Evolutionary conservation across 768 basidiomycete species (phyloP).

Genomic region (Mycena amicta): DNA sequence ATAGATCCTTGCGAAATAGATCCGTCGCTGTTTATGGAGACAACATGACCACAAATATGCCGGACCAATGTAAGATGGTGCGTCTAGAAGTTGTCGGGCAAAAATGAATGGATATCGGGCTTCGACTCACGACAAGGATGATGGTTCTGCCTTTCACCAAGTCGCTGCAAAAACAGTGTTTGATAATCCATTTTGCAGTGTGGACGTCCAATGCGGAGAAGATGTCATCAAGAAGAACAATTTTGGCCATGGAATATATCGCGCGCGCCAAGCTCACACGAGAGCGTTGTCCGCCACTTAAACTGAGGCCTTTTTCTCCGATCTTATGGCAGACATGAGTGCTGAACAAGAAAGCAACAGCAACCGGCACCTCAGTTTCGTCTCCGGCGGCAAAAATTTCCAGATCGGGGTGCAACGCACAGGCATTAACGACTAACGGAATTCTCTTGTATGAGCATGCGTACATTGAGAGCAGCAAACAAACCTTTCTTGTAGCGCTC

Average conservation of each 20-base stretch:
- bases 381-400: slow-evolving; percentile 51
- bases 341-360: not conserved
- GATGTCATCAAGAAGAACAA: slow-evolving; percentile 62
- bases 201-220: slow-evolving; percentile 54
- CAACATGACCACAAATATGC: slow-evolving; percentile 45
- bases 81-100: slow-evolving; percentile 32
- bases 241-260: slow-evolving; percentile 54
- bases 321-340: slow-evolving; percentile 18
- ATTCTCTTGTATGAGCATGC: not conserved
- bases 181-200: slow-evolving; percentile 53
- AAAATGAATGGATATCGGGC: not conserved
- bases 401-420: slow-evolving; percentile 46
- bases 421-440: slow-evolving; percentile 37
- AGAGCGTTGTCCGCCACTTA: slow-evolving; percentile 56
- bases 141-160: slow-evolving; percentile 45
- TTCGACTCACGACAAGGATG: slow-evolving; percentile 38
- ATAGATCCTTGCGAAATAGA: slow-evolving; percentile 43
- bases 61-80: slow-evolving; percentile 46
- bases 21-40: slow-evolving; percentile 45
- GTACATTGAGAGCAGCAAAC: not conserved
- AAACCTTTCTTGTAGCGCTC: slow-evolving; percentile 42
- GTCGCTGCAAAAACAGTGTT: slow-evolving; percentile 46
- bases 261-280: slow-evolving; percentile 58
- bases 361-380: slow-evolving; percentile 38
- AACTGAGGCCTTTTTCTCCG: slow-evolving; percentile 46